A percentile compares a stretch with the other conserved stretches of the same genome.
phyloP scores from a whole-genome alignment of 768 basidiomycete genomes.

The Hirschioporus abietinus region DNA sequence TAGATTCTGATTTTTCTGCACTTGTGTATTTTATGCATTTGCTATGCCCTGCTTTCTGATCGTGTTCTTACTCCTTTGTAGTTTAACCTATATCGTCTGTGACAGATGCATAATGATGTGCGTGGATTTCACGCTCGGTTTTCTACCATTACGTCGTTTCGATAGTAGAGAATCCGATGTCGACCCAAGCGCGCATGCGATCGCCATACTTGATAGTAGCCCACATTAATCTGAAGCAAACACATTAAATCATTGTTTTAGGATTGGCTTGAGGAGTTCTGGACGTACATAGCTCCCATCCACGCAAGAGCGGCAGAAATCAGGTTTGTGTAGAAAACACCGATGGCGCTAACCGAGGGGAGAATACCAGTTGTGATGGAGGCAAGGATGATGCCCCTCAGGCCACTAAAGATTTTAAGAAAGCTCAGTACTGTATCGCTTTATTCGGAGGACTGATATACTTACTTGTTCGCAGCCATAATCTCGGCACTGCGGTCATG shows the following conservation, averaged over 20 bases:
- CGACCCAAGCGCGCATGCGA: slow-evolving; percentile 10
- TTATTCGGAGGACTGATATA: slow-evolving; percentile 9
- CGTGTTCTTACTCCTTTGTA: slow-evolving; percentile 6
- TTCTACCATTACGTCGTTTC: not conserved
- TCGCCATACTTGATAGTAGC: slow-evolving; percentile 11
- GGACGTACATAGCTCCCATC: slow-evolving; percentile 48
- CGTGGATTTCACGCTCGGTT: not conserved
- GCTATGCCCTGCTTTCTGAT: slow-evolving; percentile 10
- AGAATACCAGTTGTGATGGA: slow-evolving; percentile 41
- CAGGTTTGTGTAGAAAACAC: slow-evolving; percentile 45
- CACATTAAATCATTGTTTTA: not conserved
- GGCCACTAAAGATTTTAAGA: slow-evolving; percentile 29
- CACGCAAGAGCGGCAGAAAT: slow-evolving; percentile 41
- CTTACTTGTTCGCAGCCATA: slow-evolving; percentile 52
- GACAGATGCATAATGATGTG: not conserved
- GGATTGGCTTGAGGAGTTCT: not conserved
- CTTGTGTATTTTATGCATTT: slow-evolving; percentile 10
- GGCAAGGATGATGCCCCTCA: slow-evolving; percentile 41
- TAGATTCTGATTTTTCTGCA: slow-evolving; percentile 20
- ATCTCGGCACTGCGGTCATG: slow-evolving; percentile 57
- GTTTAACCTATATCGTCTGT: slow-evolving; percentile 9
- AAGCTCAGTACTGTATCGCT: not conserved
- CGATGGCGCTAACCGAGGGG: slow-evolving; percentile 48
- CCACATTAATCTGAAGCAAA: not conserved
- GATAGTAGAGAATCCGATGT: slow-evolving; percentile 12